Percentiles rank a stretch among this genome's conserved stretches.
phyloP scores from a whole-genome alignment of 2,329 filamentous ascomycete genomes.

The Corinectria fuckeliana region DNA sequence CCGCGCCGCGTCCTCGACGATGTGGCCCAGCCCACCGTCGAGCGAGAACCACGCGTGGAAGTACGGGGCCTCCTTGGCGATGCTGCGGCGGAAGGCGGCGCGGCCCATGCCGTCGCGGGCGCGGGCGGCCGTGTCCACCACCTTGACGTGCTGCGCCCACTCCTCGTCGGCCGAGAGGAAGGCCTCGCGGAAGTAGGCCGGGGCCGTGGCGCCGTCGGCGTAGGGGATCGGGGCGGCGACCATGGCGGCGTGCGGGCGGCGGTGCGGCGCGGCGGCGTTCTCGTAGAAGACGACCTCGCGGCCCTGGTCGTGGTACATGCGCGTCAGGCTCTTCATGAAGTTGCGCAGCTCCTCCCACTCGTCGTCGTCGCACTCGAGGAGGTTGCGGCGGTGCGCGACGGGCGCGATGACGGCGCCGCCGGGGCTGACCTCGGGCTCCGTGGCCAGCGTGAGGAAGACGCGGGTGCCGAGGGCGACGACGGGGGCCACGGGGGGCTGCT shows the following conservation, averaged over 20 bases:
- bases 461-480: constrained; percentile 85
- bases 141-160: constrained; percentile 93
- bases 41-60: constrained; percentile 97
- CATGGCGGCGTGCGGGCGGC: constrained; percentile 84
- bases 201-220: constrained; percentile 87
- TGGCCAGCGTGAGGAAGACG: constrained; percentile 86
- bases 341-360: constrained; percentile 99
- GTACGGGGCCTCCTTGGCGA: constrained; percentile 97
- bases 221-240: constrained; percentile 87
- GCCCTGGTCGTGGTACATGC: constrained; percentile 93
- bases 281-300: constrained; percentile 97
- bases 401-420: constrained; percentile 90
- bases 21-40: constrained; percentile 89
- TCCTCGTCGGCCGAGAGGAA: constrained; percentile 88
- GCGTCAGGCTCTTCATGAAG: constrained; percentile 95
- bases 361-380: constrained; percentile 98
- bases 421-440: constrained; percentile 84
- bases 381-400: constrained; percentile 83
- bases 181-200: constrained; percentile 94
- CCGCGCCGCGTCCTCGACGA: constrained; percentile 82
- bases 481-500: constrained; percentile 79
- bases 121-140: constrained; percentile 83
- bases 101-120: constrained; percentile 73
- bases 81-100: constrained; percentile 77
- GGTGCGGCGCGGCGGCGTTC: constrained; percentile 83